Conservation (phyloP, 2,329 filamentous ascomycete species). For the Bertia moriformis region DNA sequence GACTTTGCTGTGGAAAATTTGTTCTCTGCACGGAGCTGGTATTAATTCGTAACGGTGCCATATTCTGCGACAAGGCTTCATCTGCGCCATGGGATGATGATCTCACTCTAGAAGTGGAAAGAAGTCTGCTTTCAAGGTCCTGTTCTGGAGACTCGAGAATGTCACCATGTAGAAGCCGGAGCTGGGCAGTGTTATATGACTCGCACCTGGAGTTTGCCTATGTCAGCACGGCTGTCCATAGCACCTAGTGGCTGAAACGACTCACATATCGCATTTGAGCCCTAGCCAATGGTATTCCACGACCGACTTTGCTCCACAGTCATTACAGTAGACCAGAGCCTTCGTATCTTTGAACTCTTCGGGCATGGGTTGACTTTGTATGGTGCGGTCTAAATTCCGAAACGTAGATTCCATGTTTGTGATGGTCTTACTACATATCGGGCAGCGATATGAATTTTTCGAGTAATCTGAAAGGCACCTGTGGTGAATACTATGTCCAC, state of each 20-base stretch:
- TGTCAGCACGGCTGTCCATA: no score
- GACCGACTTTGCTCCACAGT: conserved; percentile 53
- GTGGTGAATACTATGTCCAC: conserved; percentile 61
- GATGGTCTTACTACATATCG: conserved; percentile 59
- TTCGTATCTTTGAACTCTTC: conserved; percentile 43
- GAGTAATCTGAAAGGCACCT: conserved; percentile 57
- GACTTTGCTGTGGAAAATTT: background rate
- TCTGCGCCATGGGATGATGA: background rate
- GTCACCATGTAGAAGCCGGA: conserved; percentile 19
- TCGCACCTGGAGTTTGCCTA: conserved; percentile 13
- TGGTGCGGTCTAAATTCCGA: conserved; percentile 54
- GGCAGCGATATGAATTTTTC: conserved; percentile 58
- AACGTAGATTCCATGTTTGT: conserved; percentile 66
- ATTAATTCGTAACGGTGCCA: background rate
- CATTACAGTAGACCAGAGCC: conserved; percentile 58
- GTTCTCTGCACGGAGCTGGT: background rate
- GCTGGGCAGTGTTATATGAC: conserved; percentile 25
- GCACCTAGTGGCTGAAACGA: background rate
- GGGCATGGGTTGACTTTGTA: conserved; percentile 58
- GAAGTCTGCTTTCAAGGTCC: background rate
- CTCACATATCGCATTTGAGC: conserved; percentile 41
- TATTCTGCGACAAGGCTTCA: background rate
- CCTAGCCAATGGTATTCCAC: conserved; percentile 64
- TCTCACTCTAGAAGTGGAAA: background rate
- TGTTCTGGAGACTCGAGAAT: conserved; percentile 8